A percentile compares a stretch with the other conserved stretches of the same genome.
Conservation (phyloP, 495 filamentous ascomycete species). For the Lophiostoma macrostomum region DNA sequence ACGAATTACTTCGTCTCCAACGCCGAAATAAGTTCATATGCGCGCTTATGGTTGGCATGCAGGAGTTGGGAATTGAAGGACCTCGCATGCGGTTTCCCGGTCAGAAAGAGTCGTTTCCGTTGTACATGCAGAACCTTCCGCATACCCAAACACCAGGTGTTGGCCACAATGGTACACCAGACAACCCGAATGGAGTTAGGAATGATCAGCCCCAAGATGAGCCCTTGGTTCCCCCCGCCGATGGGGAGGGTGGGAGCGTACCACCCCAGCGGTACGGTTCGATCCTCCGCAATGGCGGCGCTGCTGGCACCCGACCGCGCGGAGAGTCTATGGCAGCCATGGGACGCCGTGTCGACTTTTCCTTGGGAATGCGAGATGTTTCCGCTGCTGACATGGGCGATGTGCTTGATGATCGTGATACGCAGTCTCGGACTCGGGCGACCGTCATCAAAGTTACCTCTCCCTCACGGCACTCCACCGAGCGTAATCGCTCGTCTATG, state of each 20-base stretch:
- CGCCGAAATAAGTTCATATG: slow-evolving; percentile 94
- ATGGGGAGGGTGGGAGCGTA: not conserved
- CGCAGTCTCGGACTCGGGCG: slow-evolving; percentile 20
- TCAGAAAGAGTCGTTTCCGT: slow-evolving; percentile 54
- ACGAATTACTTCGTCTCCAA: slow-evolving; percentile 84
- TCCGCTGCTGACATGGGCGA: slow-evolving; percentile 63
- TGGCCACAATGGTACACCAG: slow-evolving; percentile 40
- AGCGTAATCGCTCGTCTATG: slow-evolving; percentile 25
- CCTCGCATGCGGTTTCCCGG: slow-evolving; percentile 75
- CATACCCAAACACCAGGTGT: slow-evolving; percentile 41
- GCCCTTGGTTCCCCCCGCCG: slow-evolving; percentile 34
- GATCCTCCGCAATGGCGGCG: slow-evolving; percentile 52
- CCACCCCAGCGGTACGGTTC: slow-evolving; percentile 42
- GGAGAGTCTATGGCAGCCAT: slow-evolving; percentile 54
- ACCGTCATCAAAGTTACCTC: slow-evolving; percentile 28
- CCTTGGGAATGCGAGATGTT: slow-evolving; percentile 63
- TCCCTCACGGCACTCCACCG: slow-evolving; percentile 31
- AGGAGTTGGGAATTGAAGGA: slow-evolving; percentile 84
- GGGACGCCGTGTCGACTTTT: slow-evolving; percentile 71
- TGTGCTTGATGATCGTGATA: slow-evolving; percentile 56
- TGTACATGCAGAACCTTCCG: slow-evolving; percentile 55
- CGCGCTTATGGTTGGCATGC: slow-evolving; percentile 82
- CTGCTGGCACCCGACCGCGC: slow-evolving; percentile 49
- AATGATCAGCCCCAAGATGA: slow-evolving; percentile 30
- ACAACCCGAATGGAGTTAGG: slow-evolving; percentile 36